Evolutionary conservation across 1,284 basidiomycete species (phyloP).

Genomic region (Melampsora abietis-canadensis): DNA sequence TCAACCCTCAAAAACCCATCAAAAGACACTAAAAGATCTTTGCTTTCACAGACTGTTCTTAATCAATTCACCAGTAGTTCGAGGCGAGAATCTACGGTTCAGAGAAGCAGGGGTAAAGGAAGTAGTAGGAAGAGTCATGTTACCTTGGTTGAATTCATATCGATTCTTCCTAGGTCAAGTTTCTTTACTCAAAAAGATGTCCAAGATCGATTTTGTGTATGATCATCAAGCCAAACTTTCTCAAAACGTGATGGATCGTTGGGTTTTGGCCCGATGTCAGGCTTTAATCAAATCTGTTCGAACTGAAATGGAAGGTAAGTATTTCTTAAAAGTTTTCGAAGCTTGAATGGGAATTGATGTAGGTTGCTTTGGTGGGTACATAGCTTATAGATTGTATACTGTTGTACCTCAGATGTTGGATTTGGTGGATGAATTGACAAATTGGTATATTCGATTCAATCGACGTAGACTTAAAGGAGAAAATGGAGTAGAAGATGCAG

Average conservation of each 20-base stretch:
- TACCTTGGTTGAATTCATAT: conserved; percentile 99
- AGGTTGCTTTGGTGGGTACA: not conserved
- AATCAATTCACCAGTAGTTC: conserved; percentile 97
- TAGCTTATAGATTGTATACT: conserved; percentile 91
- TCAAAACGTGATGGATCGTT: conserved; percentile 94
- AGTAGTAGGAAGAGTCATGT: conserved; percentile 86
- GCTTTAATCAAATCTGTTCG: conserved; percentile 87
- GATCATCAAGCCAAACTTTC: conserved; percentile 79
- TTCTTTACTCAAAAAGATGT: conserved; percentile 78
- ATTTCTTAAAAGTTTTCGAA: not conserved
- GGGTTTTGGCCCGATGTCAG: conserved; percentile 96
- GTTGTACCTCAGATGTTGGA: conserved; percentile 91
- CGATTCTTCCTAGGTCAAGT: conserved; percentile 99
- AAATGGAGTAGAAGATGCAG: conserved; percentile 82
- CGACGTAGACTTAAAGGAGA: conserved; percentile 92
- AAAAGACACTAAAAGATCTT: not conserved
- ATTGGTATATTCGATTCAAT: conserved; percentile 99
- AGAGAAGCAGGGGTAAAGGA: conserved; percentile 96
- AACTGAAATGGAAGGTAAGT: conserved; percentile 79
- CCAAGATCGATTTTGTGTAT: conserved; percentile 77
- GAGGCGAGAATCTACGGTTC: conserved; percentile 96
- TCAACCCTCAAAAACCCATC: too few species aligned
- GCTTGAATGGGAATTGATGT: conserved; percentile 1
- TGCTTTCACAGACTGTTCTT: conserved; percentile 74
- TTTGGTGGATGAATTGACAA: conserved; percentile 93